Percentiles rank a stretch among this genome's conserved stretches.
These are phyloP conservation scores for Backusella australiensis DNA, from an alignment of 192 early-diverging fungal species.

Conservation along the genomic window DNA sequence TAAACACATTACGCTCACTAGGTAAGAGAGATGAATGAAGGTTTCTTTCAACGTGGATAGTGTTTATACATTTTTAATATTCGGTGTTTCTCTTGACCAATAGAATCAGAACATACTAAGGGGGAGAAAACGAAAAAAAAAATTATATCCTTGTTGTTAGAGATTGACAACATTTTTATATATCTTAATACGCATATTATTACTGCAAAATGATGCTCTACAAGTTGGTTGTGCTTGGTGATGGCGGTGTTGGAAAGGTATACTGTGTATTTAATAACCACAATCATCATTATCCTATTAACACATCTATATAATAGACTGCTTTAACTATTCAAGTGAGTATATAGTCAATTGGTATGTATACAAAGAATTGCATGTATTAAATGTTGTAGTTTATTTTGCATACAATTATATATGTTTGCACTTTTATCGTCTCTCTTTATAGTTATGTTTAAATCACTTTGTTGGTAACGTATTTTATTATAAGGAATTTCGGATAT, in stretches of 20 bases:
- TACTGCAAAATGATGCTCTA: conserved; percentile 80
- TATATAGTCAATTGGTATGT: background rate
- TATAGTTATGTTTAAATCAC: conserved; percentile 40
- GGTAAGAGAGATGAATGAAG: background rate
- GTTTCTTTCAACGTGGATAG: background rate
- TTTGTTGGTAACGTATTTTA: conserved; percentile 37
- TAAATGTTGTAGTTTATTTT: background rate
- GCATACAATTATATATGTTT: background rate
- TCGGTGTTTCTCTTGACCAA: background rate
- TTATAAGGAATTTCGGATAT: background rate
- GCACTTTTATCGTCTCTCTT: background rate
- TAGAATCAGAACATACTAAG: background rate
- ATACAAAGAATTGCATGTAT: background rate
- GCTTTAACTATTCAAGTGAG: conserved; percentile 40
- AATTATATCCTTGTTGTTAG: background rate
- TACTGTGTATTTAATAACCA: background rate
- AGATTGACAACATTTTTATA: background rate
- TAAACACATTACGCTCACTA: background rate
- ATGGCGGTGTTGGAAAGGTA: conserved; percentile 74
- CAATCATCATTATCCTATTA: background rate
- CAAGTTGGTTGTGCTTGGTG: conserved; percentile 92
- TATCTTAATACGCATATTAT: background rate
- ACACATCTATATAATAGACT: conserved; percentile 23
- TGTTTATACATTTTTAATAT: background rate
- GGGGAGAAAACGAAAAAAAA: background rate